Conservation (phyloP, 2,329 filamentous ascomycete species). For the Ceratocystis lukuohia region DNA sequence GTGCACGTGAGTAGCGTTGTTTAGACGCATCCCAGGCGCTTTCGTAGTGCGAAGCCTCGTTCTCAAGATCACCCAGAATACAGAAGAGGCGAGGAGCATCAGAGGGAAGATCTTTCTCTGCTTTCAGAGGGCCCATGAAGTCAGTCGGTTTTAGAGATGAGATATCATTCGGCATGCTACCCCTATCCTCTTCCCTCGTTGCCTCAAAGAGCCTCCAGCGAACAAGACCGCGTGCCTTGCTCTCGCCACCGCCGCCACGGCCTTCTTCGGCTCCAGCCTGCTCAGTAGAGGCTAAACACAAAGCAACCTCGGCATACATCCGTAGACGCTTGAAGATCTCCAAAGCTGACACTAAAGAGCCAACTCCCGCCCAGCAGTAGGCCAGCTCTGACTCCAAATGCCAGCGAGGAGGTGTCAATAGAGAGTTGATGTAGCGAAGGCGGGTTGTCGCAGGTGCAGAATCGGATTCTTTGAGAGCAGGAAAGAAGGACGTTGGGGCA, state of each 20-base stretch:
- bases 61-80: slow-evolving; percentile 81
- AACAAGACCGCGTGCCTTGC: slow-evolving; percentile 65
- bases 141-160: slow-evolving; percentile 20
- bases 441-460: slow-evolving; percentile 65
- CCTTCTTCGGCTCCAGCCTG: slow-evolving; percentile 50
- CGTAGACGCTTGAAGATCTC: slow-evolving; percentile 91
- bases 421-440: slow-evolving; percentile 68
- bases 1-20: slow-evolving; percentile 68
- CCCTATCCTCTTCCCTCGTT: slow-evolving; percentile 38
- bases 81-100: slow-evolving; percentile 84
- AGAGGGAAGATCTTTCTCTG: slow-evolving; percentile 47
- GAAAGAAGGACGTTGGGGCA: slow-evolving; percentile 66
- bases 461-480: slow-evolving; percentile 56
- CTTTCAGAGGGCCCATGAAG: slow-evolving; percentile 39
- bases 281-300: slow-evolving; percentile 61
- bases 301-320: slow-evolving; percentile 87
- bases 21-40: slow-evolving; percentile 80
- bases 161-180: slow-evolving; percentile 6
- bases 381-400: slow-evolving; percentile 89
- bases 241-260: slow-evolving; percentile 50
- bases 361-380: slow-evolving; percentile 78
- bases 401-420: slow-evolving; percentile 80
- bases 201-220: slow-evolving; percentile 66
- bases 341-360: slow-evolving; percentile 75
- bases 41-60: slow-evolving; percentile 60